Conservation (phyloP, 2,329 filamentous ascomycete species). For the Exophiala sideris region DNA sequence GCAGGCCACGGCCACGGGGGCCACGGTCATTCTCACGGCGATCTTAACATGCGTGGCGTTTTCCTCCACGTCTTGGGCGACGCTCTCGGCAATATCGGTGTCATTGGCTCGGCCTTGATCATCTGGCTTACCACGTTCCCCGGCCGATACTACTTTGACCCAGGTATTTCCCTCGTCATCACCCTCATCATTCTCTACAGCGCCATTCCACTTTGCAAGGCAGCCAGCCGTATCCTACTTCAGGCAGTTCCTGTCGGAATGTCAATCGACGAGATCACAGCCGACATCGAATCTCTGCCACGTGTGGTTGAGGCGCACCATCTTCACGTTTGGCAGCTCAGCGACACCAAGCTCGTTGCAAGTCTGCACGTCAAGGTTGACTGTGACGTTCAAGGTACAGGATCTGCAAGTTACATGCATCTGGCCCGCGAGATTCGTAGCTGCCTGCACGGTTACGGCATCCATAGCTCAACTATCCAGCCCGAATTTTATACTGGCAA, state of each 20-base stretch:
- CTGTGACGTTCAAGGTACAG: conserved; percentile 81
- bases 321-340: conserved; percentile 96
- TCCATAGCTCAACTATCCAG: conserved; percentile 96
- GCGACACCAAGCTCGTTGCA: conserved; percentile 88
- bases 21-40: conserved; percentile 73
- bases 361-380: conserved; percentile 90
- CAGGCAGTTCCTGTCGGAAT: conserved; percentile 91
- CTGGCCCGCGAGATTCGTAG: conserved; percentile 76
- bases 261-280: conserved; percentile 81
- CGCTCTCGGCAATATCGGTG: conserved; percentile 47
- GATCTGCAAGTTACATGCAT: conserved; percentile 79
- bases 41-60: conserved; percentile 89
- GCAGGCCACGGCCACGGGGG: conserved; percentile 51
- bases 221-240: conserved; percentile 71
- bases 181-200: conserved; percentile 66
- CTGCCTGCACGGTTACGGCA: conserved; percentile 92
- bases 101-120: conserved; percentile 65
- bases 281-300: conserved; percentile 80
- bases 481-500: conserved; percentile 62
- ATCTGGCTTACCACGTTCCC: conserved; percentile 87
- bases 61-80: conserved; percentile 60
- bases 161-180: conserved; percentile 88
- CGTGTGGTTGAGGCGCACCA: conserved; percentile 91
- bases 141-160: conserved; percentile 85
- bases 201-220: conserved; percentile 51